Percentiles rank a stretch among this genome's conserved stretches.
These are phyloP conservation scores for Purpureocillium takamizusanense DNA, from an alignment of 2,329 filamentous ascomycete species.

Conservation along the genomic window DNA sequence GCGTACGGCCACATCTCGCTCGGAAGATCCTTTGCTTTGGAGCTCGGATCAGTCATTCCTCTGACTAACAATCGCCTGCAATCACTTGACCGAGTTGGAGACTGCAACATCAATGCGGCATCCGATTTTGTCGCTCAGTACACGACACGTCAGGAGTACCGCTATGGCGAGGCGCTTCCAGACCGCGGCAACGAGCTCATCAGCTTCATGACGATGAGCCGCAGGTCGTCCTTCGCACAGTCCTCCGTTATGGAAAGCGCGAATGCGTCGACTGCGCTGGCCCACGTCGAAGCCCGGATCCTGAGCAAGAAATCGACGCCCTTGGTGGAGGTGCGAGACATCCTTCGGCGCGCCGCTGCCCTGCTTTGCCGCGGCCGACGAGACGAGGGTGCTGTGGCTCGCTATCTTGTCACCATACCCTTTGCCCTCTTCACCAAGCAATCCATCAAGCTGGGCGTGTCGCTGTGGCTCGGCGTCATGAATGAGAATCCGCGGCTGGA, in stretches of 20 bases:
- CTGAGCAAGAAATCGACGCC: conserved; percentile 60
- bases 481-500: conserved; percentile 91
- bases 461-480: conserved; percentile 92
- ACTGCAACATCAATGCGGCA: conserved; percentile 74
- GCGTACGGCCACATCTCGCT: conserved; percentile 86
- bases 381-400: conserved; percentile 70
- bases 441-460: conserved; percentile 90
- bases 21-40: conserved; percentile 86
- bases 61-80: conserved; percentile 76
- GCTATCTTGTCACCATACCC: conserved; percentile 84
- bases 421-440: conserved; percentile 91
- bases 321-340: conserved; percentile 67
- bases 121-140: conserved; percentile 97
- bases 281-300: conserved; percentile 64
- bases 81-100: conserved; percentile 68
- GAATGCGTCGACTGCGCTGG: conserved; percentile 56
- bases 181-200: conserved; percentile 60
- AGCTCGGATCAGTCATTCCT: conserved; percentile 84
- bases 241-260: conserved; percentile 43
- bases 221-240: conserved; percentile 41
- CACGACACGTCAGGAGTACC: conserved; percentile 91
- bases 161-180: conserved; percentile 69
- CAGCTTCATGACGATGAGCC: conserved; percentile 47
- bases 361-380: conserved; percentile 70
- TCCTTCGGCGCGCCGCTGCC: conserved; percentile 75